Evolutionary conservation across 345 rosid genomes (phyloP).

Genomic region (Schrenkiella parvula): DNA sequence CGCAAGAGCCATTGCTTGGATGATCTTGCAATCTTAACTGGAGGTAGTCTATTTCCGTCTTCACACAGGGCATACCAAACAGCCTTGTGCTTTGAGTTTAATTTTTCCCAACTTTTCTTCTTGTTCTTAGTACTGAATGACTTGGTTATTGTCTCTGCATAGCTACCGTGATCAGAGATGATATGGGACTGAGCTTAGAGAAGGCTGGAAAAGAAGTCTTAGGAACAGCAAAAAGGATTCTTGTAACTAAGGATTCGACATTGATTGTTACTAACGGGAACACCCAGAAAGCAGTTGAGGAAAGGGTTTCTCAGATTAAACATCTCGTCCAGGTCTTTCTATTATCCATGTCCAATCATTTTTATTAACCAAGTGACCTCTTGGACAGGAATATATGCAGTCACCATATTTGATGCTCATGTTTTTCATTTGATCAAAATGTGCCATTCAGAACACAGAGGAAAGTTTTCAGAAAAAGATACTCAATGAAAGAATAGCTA

Average conservation of each 20-base stretch:
- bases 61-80: background rate
- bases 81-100: background rate
- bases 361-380: background rate
- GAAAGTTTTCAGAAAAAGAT: constrained; percentile 71
- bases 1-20: constrained; percentile 89
- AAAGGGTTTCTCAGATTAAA: constrained; percentile 68
- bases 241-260: constrained; percentile 76
- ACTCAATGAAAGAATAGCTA: constrained; percentile 80
- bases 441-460: constrained; percentile 56
- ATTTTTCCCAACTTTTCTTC: background rate
- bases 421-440: background rate
- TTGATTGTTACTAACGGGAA: constrained; percentile 72
- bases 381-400: background rate
- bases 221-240: constrained; percentile 67
- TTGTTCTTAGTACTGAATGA: constrained; percentile 1
- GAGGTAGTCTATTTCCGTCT: constrained; percentile 49
- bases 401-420: background rate
- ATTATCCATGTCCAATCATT: background rate
- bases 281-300: constrained; percentile 57
- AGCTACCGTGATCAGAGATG: constrained; percentile 92
- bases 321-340: constrained; percentile 63
- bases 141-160: constrained; percentile 10
- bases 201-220: constrained; percentile 74
- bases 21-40: constrained; percentile 84
- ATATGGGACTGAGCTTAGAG: constrained; percentile 61